Base-by-base conservation (phyloP, 805 yeast genomes). In the Ogataea nonfermentans region DNA sequence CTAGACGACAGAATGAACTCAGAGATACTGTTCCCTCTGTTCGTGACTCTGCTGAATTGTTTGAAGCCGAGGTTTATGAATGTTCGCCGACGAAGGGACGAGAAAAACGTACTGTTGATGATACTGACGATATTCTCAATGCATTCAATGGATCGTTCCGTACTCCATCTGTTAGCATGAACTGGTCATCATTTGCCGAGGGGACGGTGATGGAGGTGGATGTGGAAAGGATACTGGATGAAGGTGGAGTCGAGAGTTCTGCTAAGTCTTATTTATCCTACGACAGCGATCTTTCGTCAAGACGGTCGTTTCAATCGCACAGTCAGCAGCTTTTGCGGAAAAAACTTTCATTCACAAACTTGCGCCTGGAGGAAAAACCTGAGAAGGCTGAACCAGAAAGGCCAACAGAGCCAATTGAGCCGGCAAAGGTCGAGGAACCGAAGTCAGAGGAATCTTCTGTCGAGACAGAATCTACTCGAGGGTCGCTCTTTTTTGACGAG, bases 81-180 rank as follows among this genome's bases (percentile, higher is more conserved):
- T 17, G 15, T 6, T 37, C 41, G 7, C 61, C 61, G 8, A 47
- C 51, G 7, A 56, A 42, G 17, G 40, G 35, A 22, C 28, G 43
- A n/a, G 35, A 35, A 12, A 40, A 37, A 19, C 37, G 41, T 12
- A 17, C 20, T 15, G 13, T 17, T 5, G 36, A 46, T 14, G 46
- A 48, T 29, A 41, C 52, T 1, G 43, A 43, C 6, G 52, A 47
- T 14, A 40, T 46, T 17, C 29, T 44, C n/a, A 40, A 43, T 8
- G 50, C 48, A 7, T 41, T 52, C 20, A 43, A 46, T 3, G 40
- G 43, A n/a, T 59, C 66, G 9, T 63, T 63, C 44, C 49, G 51
- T 16, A 52, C 63, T 2, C 66, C 67, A 2, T 59, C 65, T 2
- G 61, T 61, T 12, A 59, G 66, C 2, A 55, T 63, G 54, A 55